Evolutionary conservation across 257 asterid genomes (phyloP).

Genomic region (Petunia axillaris): DNA sequence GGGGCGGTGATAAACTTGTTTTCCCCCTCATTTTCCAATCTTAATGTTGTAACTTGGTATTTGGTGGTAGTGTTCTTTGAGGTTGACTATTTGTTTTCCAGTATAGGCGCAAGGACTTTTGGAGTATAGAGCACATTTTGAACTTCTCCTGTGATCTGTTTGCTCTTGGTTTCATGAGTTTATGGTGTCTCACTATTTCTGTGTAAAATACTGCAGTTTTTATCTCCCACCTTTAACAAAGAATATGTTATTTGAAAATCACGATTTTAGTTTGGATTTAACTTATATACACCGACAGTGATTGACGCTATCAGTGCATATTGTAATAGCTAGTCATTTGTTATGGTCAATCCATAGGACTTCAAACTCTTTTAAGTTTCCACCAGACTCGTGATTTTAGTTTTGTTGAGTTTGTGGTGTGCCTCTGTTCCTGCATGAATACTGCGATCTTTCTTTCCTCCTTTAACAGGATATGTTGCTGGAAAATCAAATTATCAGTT

Average conservation of each 20-base stretch:
- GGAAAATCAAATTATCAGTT: background rate
- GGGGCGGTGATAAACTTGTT: conserved; percentile 51
- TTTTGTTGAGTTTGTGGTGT: background rate
- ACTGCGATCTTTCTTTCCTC: background rate
- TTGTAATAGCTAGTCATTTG: too few species aligned
- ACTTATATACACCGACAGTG: too few species aligned
- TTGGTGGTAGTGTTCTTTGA: conserved; percentile 4
- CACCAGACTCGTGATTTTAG: background rate
- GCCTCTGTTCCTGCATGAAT: background rate
- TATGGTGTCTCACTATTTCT: conserved; percentile 3
- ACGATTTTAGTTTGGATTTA: background rate
- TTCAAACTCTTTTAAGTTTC: background rate
- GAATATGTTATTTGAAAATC: conserved; percentile 1
- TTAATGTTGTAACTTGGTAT: conserved; percentile 21
- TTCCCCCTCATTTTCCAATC: conserved; percentile 7
- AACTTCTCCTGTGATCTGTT: conserved; percentile 4
- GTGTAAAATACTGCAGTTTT: conserved; percentile 8
- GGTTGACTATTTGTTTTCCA: background rate
- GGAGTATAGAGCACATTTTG: background rate
- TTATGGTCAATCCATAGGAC: too few species aligned
- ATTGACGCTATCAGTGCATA: too few species aligned
- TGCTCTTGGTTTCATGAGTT: conserved; percentile 15
- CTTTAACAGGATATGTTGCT: background rate
- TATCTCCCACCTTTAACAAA: background rate
- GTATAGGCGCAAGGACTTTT: background rate